Conservation (phyloP, 768 basidiomycete species). For the Agaricus sinodeliciosus region DNA sequence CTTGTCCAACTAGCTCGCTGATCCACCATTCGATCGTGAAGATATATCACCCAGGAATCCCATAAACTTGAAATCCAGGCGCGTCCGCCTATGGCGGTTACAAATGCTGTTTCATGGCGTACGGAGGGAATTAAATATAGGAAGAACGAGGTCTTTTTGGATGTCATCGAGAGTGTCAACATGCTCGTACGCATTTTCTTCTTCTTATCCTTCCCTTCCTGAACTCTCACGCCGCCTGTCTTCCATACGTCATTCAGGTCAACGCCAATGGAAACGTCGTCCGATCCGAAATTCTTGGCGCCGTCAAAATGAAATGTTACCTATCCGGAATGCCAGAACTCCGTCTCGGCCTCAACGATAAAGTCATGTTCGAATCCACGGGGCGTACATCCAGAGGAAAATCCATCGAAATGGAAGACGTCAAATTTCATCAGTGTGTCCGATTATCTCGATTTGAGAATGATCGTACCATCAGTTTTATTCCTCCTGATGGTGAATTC, state of each 20-base stretch:
- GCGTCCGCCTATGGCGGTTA: conserved; percentile 93
- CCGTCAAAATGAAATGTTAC: conserved; percentile 99
- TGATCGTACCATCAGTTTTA: conserved; percentile 98
- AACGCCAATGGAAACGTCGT: conserved; percentile 97
- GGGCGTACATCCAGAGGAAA: conserved; percentile 93
- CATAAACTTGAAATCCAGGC: conserved; percentile 94
- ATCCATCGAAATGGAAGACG: conserved; percentile 99
- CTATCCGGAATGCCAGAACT: conserved; percentile 99
- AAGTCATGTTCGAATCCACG: conserved; percentile 98
- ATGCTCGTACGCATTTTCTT: conserved; percentile 71
- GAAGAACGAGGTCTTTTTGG: conserved; percentile 99
- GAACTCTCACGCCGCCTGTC: background rate
- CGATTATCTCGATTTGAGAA: conserved; percentile 96
- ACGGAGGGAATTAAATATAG: conserved; percentile 95
- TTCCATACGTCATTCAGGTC: conserved; percentile 44
- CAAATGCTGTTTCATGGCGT: conserved; percentile 97
- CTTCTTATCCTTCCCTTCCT: background rate
- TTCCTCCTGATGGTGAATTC: conserved; percentile 98
- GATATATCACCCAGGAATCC: conserved; percentile 95
- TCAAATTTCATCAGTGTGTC: conserved; percentile 99
- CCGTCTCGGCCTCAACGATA: conserved; percentile 92
- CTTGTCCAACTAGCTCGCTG: background rate
- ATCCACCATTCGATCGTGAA: conserved; percentile 27
- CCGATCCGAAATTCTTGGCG: conserved; percentile 95
- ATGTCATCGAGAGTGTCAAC: conserved; percentile 97